phyloP scores from a whole-genome alignment of 2,329 filamentous ascomycete species.

The Beauveria sp. region DNA sequence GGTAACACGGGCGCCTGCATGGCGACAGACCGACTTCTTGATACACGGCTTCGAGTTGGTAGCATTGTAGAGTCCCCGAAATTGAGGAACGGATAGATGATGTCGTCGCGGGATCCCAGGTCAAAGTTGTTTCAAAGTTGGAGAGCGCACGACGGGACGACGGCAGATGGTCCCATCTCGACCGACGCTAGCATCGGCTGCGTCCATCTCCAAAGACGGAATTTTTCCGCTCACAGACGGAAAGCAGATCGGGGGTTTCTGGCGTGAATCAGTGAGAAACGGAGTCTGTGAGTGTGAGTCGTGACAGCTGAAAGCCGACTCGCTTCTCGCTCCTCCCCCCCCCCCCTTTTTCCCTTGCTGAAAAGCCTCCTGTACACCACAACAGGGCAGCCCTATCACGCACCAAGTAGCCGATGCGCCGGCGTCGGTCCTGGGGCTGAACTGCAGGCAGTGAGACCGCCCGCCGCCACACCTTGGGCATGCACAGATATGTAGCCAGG shows the following conservation, averaged over 20 bases:
- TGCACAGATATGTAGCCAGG: no score
- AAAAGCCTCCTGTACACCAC: background rate
- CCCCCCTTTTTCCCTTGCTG: background rate
- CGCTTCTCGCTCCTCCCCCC: background rate
- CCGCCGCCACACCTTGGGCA: background rate
- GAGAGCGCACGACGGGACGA: no score
- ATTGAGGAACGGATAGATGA: background rate
- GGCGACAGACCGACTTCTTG: conserved; percentile 5
- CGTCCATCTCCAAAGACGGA: background rate
- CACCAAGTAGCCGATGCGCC: background rate
- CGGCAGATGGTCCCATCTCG: background rate
- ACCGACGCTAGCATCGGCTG: conserved; percentile 1
- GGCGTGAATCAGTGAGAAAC: background rate
- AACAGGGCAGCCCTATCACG: conserved; percentile 3
- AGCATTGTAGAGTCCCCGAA: background rate
- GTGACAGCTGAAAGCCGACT: background rate
- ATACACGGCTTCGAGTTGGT: background rate
- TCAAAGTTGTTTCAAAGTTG: no score
- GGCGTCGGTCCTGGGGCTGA: conserved; percentile 10
- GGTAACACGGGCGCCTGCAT: conserved; percentile 6
- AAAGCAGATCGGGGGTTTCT: background rate
- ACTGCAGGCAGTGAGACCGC: background rate
- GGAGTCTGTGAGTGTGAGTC: background rate
- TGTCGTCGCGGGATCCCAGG: background rate
- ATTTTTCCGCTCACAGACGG: background rate